These are phyloP conservation scores for Boletus vinaceobasis DNA, from an alignment of 768 basidiomycete species.

Conservation along the genomic window DNA sequence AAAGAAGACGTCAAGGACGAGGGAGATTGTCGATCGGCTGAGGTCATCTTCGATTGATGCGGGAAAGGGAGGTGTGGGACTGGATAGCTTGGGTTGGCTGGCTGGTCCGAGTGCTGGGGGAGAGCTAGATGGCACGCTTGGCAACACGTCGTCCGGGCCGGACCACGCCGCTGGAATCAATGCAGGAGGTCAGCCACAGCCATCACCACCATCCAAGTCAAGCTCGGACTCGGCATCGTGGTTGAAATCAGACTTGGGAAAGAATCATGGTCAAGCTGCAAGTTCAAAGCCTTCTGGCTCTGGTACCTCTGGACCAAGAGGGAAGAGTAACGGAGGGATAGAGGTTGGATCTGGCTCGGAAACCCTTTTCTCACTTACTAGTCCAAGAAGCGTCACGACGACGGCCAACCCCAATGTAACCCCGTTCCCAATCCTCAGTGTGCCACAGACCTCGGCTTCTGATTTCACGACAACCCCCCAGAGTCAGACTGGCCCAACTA, in stretches of 20 bases:
- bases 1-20: conserved; percentile 27
- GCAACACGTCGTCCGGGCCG: not conserved
- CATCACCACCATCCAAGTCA: conserved; percentile 3
- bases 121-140: conserved; percentile 5
- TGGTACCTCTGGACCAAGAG: not conserved
- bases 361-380: not conserved
- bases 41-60: conserved; percentile 24
- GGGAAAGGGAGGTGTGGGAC: conserved; percentile 11
- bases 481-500: not conserved
- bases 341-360: not conserved
- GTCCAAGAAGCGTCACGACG: not conserved
- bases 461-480: not conserved
- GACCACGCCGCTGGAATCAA: conserved; percentile 5
- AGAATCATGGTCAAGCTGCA: not conserved
- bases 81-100: conserved; percentile 15
- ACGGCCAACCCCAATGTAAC: not conserved
- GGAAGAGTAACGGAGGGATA: not conserved
- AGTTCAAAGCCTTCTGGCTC: not conserved
- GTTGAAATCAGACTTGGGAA: conserved; percentile 1
- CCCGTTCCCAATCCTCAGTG: conserved; percentile 23
- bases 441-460: not conserved
- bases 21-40: conserved; percentile 30
- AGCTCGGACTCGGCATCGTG: not conserved
- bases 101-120: conserved; percentile 1
- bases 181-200: not conserved